These are phyloP conservation scores for Euphorbia celastroides DNA, from an alignment of 441 rosid genomes.

Conservation along the genomic window DNA sequence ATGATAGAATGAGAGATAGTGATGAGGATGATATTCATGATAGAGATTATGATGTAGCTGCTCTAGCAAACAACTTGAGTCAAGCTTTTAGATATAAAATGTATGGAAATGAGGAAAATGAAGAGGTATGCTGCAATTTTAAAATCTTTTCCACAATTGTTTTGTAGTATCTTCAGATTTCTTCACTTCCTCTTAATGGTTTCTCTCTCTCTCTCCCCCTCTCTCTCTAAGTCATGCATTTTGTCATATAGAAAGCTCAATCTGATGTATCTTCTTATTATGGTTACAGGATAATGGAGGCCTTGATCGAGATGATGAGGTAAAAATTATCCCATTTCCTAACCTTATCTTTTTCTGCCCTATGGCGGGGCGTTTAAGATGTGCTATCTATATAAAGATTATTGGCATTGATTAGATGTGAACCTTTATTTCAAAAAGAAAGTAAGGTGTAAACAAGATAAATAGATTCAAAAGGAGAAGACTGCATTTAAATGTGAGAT, in stretches of 20 bases:
- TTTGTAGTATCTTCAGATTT: slow-evolving; percentile 1
- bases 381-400: background rate
- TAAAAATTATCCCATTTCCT: slow-evolving; percentile 21
- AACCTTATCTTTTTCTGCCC: background rate
- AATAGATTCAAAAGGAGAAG: background rate
- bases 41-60: slow-evolving; percentile 93
- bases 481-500: background rate
- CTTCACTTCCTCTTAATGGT: background rate
- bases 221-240: background rate
- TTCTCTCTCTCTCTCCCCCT: background rate
- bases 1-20: slow-evolving; percentile 84
- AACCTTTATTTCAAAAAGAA: background rate
- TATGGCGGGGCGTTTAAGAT: background rate
- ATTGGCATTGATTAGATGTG: background rate
- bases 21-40: slow-evolving; percentile 90
- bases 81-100: slow-evolving; percentile 86
- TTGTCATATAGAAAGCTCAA: background rate
- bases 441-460: background rate
- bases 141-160: background rate
- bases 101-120: slow-evolving; percentile 69
- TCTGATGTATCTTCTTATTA: slow-evolving; percentile 16
- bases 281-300: slow-evolving; percentile 58
- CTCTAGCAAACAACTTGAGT: slow-evolving; percentile 81
- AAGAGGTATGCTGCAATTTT: slow-evolving; percentile 50
- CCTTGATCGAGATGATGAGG: slow-evolving; percentile 82